Evolutionary conservation across 2,329 filamentous ascomycete species (phyloP).

Genomic region (Ophiostoma angusticollis): DNA sequence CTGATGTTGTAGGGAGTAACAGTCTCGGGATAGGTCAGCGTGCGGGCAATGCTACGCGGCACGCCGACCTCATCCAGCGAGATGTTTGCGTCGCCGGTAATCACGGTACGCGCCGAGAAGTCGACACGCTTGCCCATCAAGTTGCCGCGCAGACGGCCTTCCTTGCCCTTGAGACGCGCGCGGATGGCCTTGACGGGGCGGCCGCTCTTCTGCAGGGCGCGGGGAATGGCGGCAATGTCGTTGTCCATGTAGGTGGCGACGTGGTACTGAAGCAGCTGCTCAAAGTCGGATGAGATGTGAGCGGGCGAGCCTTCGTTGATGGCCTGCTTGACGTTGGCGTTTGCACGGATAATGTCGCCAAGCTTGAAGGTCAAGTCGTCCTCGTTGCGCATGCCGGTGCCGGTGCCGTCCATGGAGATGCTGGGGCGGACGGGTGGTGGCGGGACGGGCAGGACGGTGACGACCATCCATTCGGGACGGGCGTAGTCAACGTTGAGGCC

Average conservation of each 20-base stretch:
- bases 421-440: slow-evolving; percentile 91
- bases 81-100: slow-evolving; percentile 94
- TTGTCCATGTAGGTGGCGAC: slow-evolving; percentile 99
- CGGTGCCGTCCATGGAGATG: slow-evolving; percentile 92
- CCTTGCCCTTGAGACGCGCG: slow-evolving; percentile 95
- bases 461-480: slow-evolving; percentile 94
- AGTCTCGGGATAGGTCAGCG: slow-evolving; percentile 89
- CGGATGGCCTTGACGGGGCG: slow-evolving; percentile 94
- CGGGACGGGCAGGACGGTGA: slow-evolving; percentile 88
- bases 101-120: slow-evolving; percentile 98
- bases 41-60: slow-evolving; percentile 81
- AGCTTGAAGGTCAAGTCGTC: slow-evolving; percentile 99
- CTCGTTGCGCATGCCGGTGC: slow-evolving; percentile 84
- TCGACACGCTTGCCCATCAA: slow-evolving; percentile 99
- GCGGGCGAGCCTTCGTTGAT: slow-evolving; percentile 83
- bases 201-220: slow-evolving; percentile 92
- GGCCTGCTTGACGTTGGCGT: slow-evolving; percentile 84
- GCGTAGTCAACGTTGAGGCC: slow-evolving; percentile 92
- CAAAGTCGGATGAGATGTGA: slow-evolving; percentile 84
- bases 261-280: slow-evolving; percentile 87
- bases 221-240: slow-evolving; percentile 89
- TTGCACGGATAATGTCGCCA: slow-evolving; percentile 94
- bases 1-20: slow-evolving; percentile 97
- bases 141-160: slow-evolving; percentile 93
- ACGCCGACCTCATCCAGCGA: slow-evolving; percentile 96